Evolutionary conservation across 495 filamentous ascomycete species (phyloP).

Genomic region (Xylona heveae): DNA sequence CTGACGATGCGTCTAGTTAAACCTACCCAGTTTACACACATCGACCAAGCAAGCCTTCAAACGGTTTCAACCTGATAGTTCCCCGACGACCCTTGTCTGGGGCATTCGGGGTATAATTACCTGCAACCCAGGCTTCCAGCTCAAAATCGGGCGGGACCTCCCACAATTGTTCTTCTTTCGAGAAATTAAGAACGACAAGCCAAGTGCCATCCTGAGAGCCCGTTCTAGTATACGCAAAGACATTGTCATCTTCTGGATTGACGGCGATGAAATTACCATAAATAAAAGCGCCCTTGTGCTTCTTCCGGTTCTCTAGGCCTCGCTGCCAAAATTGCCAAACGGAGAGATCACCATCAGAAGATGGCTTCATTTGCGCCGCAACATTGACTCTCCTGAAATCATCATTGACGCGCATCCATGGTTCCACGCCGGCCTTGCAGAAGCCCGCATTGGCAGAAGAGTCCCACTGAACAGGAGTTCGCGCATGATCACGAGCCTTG

Average conservation of each 20-base stretch:
- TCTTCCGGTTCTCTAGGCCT: conserved; percentile 16
- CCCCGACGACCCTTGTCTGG: conserved; percentile 10
- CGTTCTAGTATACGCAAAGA: conserved; percentile 19
- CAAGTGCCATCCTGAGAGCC: conserved; percentile 13
- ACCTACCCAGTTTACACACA: background rate
- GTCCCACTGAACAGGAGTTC: conserved; percentile 33
- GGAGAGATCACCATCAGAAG: conserved; percentile 10
- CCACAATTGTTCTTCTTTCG: conserved; percentile 17
- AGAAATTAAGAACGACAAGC: conserved; percentile 22
- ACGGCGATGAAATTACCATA: conserved; percentile 23
- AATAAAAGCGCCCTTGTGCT: conserved; percentile 20
- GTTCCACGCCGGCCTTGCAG: conserved; percentile 24
- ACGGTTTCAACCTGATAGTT: conserved; percentile 12
- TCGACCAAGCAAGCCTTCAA: conserved; percentile 17
- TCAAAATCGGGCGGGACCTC: conserved; percentile 12
- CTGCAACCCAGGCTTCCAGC: conserved; percentile 18
- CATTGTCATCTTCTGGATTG: conserved; percentile 12
- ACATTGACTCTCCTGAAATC: conserved; percentile 28
- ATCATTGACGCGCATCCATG: conserved; percentile 42
- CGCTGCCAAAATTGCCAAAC: conserved; percentile 24
- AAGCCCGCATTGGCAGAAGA: conserved; percentile 27
- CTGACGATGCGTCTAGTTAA: too few relatives aligned
- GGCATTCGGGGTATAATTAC: conserved; percentile 16
- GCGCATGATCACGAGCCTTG: conserved; percentile 32
- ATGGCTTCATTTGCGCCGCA: conserved; percentile 18